These are phyloP conservation scores for Cryphonectria nitschkei DNA, from an alignment of 2,329 filamentous ascomycete genomes.

Conservation along the genomic window DNA sequence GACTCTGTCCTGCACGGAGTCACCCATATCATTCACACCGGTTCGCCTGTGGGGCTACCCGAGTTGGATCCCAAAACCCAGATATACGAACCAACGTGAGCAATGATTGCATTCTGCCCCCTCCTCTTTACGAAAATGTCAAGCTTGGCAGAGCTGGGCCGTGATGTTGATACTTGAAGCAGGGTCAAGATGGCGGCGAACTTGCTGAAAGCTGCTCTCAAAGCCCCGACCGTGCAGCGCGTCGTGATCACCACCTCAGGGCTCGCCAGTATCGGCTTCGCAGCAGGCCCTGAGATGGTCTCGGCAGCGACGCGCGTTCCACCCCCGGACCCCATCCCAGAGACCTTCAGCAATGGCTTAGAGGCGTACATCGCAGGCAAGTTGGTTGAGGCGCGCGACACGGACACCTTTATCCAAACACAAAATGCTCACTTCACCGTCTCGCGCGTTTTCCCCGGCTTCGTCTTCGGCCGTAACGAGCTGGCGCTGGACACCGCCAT, in stretches of 20 bases:
- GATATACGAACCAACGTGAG: slow-evolving; percentile 31
- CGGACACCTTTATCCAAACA: slow-evolving; percentile 33
- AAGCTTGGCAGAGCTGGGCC: not conserved
- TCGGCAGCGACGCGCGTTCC: slow-evolving; percentile 31
- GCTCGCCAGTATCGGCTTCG: slow-evolving; percentile 30
- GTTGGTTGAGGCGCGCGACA: slow-evolving; percentile 31
- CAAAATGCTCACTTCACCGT: slow-evolving; percentile 34
- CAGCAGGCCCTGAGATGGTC: slow-evolving; percentile 22
- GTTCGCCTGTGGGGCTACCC: slow-evolving; percentile 33
- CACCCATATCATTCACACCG: slow-evolving; percentile 36
- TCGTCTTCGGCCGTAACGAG: slow-evolving; percentile 37
- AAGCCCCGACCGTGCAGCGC: slow-evolving; percentile 31
- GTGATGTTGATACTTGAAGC: not conserved
- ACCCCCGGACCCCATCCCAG: slow-evolving; percentile 29
- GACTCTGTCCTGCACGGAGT: slow-evolving; percentile 33
- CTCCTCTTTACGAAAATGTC: too few species aligned
- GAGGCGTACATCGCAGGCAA: slow-evolving; percentile 34
- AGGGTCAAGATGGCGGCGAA: slow-evolving; percentile 27
- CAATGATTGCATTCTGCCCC: slow-evolving; percentile 4
- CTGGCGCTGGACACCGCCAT: slow-evolving; percentile 31
- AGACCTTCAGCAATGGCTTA: slow-evolving; percentile 28
- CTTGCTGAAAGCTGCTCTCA: slow-evolving; percentile 33
- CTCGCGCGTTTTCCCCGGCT: slow-evolving; percentile 35
- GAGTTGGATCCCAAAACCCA: slow-evolving; percentile 27
- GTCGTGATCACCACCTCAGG: slow-evolving; percentile 37